Evolutionary conservation across 208 protist genomes (phyloP).

Genomic region (Acanthamoeba royreba): DNA sequence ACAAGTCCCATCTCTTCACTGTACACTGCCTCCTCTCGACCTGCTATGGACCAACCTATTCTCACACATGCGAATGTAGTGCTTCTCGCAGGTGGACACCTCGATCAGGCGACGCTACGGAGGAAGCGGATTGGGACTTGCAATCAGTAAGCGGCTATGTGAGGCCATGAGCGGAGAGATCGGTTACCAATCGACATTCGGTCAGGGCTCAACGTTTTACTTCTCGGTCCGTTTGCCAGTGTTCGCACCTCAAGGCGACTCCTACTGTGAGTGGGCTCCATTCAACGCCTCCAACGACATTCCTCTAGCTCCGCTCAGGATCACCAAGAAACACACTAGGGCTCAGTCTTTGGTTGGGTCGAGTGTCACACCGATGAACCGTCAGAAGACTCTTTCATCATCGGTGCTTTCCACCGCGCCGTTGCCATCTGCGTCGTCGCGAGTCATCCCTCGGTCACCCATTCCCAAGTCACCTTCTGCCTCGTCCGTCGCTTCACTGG

Average conservation of each 20-base stretch:
- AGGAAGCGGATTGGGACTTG: not conserved
- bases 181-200: not conserved
- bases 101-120: not conserved
- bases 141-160: not conserved
- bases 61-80: not conserved
- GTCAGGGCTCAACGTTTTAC: not conserved
- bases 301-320: not conserved
- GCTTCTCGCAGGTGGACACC: not conserved
- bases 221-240: not conserved
- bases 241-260: not conserved
- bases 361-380: not conserved
- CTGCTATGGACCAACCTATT: not conserved
- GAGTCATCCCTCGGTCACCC: not conserved
- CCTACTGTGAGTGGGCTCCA: not conserved
- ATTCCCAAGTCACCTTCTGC: not conserved
- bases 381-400: not conserved
- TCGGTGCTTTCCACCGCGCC: not conserved
- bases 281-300: not conserved
- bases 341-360: not conserved
- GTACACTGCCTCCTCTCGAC: not conserved
- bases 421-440: not conserved
- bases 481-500: not conserved
- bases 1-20: conserved; percentile 38
- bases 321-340: not conserved
- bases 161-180: not conserved